A percentile compares a stretch with the other conserved stretches of the same genome.
phyloP scores from a whole-genome alignment of 2,329 filamentous ascomycete species.

The Xylariaceae sp. region DNA sequence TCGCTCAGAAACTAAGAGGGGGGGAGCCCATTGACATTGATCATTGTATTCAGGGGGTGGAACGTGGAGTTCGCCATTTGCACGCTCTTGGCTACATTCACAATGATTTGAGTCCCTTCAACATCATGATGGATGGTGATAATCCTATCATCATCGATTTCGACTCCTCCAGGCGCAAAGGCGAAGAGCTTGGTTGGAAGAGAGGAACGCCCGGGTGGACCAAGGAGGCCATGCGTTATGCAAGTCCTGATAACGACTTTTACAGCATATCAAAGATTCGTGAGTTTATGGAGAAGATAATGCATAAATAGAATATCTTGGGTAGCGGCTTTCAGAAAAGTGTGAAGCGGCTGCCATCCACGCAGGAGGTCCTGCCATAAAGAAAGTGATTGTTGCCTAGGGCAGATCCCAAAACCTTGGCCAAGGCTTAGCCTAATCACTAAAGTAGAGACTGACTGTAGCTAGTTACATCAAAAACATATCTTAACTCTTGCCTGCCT shows the following conservation, averaged over 20 bases:
- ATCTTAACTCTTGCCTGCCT: too few species aligned
- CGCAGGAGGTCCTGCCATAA: too few species aligned
- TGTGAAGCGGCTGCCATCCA: too few species aligned
- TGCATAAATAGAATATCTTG: too few species aligned
- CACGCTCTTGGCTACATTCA: conserved; percentile 8
- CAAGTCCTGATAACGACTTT: conserved; percentile 6
- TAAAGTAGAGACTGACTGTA: too few species aligned
- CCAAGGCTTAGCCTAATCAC: too few species aligned
- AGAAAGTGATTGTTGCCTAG: too few species aligned
- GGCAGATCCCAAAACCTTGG: too few species aligned
- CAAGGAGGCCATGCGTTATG: background rate
- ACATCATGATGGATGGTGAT: conserved; percentile 18
- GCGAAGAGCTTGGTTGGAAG: conserved; percentile 9
- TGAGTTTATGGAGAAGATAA: too few species aligned
- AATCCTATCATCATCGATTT: conserved; percentile 19
- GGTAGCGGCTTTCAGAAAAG: too few species aligned
- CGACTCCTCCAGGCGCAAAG: conserved; percentile 13
- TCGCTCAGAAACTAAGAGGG: background rate
- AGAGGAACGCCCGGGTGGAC: conserved; percentile 10
- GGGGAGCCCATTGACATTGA: background rate
- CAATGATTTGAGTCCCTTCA: conserved; percentile 15
- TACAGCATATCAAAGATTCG: background rate
- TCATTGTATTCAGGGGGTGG: conserved; percentile 1
- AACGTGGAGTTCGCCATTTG: conserved; percentile 9
- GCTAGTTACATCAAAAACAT: too few species aligned